These are phyloP conservation scores for Sicyos edulis DNA, from an alignment of 306 rosid genomes.

Conservation along the genomic window DNA sequence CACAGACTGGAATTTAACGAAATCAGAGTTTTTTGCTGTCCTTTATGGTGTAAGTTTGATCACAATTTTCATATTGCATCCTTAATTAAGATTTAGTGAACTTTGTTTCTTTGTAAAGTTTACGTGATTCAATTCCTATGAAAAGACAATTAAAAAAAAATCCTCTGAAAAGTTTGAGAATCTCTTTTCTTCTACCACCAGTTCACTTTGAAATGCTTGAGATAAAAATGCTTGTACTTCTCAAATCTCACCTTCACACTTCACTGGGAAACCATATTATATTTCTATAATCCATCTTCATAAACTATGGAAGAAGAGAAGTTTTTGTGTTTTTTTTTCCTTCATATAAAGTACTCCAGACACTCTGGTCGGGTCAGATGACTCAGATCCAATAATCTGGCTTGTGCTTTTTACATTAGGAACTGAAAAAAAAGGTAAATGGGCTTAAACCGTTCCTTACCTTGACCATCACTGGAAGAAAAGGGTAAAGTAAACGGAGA, in stretches of 20 bases:
- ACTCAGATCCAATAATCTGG: not conserved
- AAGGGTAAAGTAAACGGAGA: not conserved
- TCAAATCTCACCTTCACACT: not conserved
- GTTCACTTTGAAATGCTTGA: not conserved
- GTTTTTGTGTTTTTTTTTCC: not conserved
- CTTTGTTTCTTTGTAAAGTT: not conserved
- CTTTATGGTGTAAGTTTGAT: slow-evolving; percentile 52
- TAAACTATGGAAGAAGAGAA: slow-evolving; percentile 9
- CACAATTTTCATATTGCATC: not conserved
- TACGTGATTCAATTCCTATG: slow-evolving; percentile 1
- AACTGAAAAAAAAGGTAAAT: not conserved
- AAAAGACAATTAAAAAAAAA: not conserved
- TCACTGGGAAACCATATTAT: not conserved
- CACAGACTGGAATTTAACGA: slow-evolving; percentile 65
- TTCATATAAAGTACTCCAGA: not conserved
- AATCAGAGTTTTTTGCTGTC: slow-evolving; percentile 70
- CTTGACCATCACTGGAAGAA: not conserved
- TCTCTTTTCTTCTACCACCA: not conserved
- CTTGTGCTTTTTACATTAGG: not conserved
- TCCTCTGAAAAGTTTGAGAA: not conserved
- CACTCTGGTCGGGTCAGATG: not conserved
- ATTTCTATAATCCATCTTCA: slow-evolving; percentile 5
- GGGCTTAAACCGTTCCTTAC: not conserved
- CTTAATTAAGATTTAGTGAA: not conserved
- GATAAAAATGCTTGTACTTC: no score